phyloP scores from a whole-genome alignment of 2,329 filamentous ascomycete species.

The Aspergillus amoenus region DNA sequence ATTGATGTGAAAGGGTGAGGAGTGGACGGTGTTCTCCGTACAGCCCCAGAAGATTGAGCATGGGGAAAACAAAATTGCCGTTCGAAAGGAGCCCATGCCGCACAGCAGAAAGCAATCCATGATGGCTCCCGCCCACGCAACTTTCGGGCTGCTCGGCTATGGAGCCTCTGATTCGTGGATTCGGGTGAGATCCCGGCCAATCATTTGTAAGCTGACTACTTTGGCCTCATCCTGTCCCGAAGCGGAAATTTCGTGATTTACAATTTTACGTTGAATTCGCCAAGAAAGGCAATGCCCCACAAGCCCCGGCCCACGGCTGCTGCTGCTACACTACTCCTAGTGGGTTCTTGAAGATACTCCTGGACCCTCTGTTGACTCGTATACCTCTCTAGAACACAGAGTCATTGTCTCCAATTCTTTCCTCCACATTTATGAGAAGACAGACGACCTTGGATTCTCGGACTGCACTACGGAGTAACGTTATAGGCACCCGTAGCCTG shows the following conservation, averaged over 20 bases:
- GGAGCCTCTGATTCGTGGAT: not conserved
- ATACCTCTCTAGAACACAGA: too few relatives aligned
- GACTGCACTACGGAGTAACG: not conserved
- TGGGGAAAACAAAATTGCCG: too few relatives aligned
- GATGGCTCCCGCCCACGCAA: too few relatives aligned
- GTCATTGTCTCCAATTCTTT: not conserved
- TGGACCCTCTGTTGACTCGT: not conserved
- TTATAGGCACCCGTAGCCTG: not conserved
- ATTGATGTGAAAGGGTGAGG: too few relatives aligned
- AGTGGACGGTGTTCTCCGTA: too few relatives aligned
- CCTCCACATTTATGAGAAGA: not conserved
- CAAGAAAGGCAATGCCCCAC: not conserved
- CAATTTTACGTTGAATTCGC: not conserved
- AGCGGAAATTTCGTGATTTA: slow-evolving; percentile 8
- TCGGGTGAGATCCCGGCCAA: slow-evolving; percentile 27
- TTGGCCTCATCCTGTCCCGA: slow-evolving; percentile 16
- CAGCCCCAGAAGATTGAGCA: too few relatives aligned
- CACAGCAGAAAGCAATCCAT: too few relatives aligned
- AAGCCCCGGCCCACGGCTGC: not conserved
- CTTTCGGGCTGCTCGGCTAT: not conserved
- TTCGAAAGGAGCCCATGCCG: too few relatives aligned
- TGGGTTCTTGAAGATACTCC: not conserved
- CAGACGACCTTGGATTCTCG: not conserved
- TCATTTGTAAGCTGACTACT: slow-evolving; percentile 9
- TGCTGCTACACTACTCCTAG: not conserved